Evolutionary conservation across 2,329 filamentous ascomycete genomes (phyloP), one percentile per base, ranked within the genome.

Genomic region (Paecilomyces fulvus): DNA sequence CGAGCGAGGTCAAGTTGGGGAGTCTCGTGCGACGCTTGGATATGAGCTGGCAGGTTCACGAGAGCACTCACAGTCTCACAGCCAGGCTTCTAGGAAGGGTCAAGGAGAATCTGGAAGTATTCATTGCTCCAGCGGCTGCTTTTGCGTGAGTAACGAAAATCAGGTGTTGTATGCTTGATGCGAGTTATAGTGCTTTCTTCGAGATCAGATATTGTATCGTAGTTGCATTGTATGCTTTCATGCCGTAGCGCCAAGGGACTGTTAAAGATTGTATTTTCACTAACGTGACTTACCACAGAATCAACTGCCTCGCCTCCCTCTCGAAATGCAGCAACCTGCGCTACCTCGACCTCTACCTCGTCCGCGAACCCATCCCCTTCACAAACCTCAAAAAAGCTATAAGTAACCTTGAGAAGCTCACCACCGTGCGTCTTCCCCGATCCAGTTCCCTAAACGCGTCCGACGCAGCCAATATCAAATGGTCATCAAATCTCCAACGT

Each of bases 31-130:
- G 75, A 33, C 65, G 70, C 10, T 71, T 86, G 37, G 75, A 84
- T 62, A 74, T 86, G 67, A 74, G 75, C 10, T 61, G 67, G 46
- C 76, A 86, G 14, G 81, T 85, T 2, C 82, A 86, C 61, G 79
- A 85, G 61, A 80, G 80, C 58, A 79, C 75, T 56, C 83, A 81
- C 61, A 81, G 80, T 52, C 68, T 78, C 9, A 85, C 83, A 0
- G 80, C 82, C 20, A 77, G 82, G 30, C 67, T 86, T 7, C 70
- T 86, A 2, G 76, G 79, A 23, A 73, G 80, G 52, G 77, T 80
- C 1, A 84, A 81, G 59, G 67, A 70, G 5, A 77, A 72, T 1
- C 65, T 86, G 17, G 73, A 79, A 59, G 66, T 70, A n/a, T 85
- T 85, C 64, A 66, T 79, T 51, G 82, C 83, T 0, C 83, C 83